Conservation (phyloP, 257 asterid species). For the Linaria vulgaris region DNA sequence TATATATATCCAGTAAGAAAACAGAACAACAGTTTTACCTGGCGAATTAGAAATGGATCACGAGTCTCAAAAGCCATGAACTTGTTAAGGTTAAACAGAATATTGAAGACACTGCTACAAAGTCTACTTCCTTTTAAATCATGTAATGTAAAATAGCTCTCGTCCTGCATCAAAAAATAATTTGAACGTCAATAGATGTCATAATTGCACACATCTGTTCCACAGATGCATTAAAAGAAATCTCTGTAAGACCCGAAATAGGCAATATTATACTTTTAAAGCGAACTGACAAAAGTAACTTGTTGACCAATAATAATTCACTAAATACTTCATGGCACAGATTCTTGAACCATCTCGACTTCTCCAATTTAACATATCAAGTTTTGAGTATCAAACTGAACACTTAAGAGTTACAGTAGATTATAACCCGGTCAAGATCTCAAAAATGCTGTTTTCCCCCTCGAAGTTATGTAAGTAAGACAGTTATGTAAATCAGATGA, state of each 20-base stretch:
- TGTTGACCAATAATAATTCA: conserved; percentile 5
- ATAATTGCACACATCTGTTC: not conserved
- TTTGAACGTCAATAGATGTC: conserved; percentile 20
- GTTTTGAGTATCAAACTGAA: conserved; percentile 13
- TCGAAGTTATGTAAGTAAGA: too few species aligned
- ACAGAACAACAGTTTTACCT: conserved; percentile 50
- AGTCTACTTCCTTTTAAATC: conserved; percentile 91
- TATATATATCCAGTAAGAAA: not conserved
- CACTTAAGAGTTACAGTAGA: conserved; percentile 20
- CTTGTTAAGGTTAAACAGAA: conserved; percentile 95
- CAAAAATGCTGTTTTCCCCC: not conserved
- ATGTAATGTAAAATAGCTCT: conserved; percentile 71
- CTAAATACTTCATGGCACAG: conserved; percentile 17
- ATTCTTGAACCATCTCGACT: conserved; percentile 18
- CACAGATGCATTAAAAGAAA: conserved; percentile 15
- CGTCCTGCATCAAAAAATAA: conserved; percentile 60
- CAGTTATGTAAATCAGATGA: not conserved
- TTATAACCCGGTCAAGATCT: conserved; percentile 8
- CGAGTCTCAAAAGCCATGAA: conserved; percentile 99
- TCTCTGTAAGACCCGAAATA: conserved; percentile 7
- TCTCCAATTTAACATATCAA: conserved; percentile 2
- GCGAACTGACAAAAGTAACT: not conserved
- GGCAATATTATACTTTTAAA: not conserved
- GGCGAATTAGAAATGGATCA: conserved; percentile 96
- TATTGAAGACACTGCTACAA: conserved; percentile 87